Percentiles rank a stretch among this genome's conserved stretches.
Evolutionary conservation across 805 yeast genomes (phyloP).

Genomic region (Saturnispora besseyi): DNA sequence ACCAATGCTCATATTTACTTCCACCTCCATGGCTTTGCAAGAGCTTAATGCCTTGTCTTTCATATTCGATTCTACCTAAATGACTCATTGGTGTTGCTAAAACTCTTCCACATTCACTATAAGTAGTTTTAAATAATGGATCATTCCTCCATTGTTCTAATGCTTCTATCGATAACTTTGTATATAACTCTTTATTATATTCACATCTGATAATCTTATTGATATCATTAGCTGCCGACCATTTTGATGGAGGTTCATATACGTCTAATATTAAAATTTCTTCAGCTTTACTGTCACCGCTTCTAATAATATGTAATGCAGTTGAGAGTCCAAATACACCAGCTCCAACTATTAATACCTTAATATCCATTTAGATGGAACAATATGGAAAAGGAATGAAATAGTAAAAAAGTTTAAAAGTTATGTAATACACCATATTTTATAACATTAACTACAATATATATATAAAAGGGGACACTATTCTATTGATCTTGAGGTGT

Average conservation of each 20-base stretch:
- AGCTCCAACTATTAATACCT: slow-evolving; percentile 24
- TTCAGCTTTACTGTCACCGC: slow-evolving; percentile 15
- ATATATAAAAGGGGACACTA: background rate
- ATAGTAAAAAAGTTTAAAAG: background rate
- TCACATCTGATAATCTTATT: slow-evolving; percentile 42
- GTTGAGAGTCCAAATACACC: slow-evolving; percentile 41
- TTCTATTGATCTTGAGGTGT: slow-evolving; percentile 20
- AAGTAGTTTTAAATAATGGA: slow-evolving; percentile 25
- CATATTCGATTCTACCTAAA: slow-evolving; percentile 30
- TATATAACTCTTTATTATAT: slow-evolving; percentile 33
- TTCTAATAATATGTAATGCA: slow-evolving; percentile 27
- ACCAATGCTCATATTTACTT: slow-evolving; percentile 19
- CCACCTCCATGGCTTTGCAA: slow-evolving; percentile 22
- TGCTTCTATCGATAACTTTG: slow-evolving; percentile 37
- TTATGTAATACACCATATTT: background rate
- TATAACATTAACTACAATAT: background rate
- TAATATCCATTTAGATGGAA: background rate
- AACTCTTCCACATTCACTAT: slow-evolving; percentile 34
- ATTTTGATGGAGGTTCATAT: slow-evolving; percentile 35
- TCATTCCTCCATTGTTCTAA: slow-evolving; percentile 29
- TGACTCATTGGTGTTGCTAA: slow-evolving; percentile 27
- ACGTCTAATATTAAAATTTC: slow-evolving; percentile 30
- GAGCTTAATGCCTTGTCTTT: slow-evolving; percentile 27
- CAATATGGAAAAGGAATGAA: background rate
- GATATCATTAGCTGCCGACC: slow-evolving; percentile 39